Conservation (phyloP, 768 basidiomycete genomes). For the Podaxis rugospora region DNA sequence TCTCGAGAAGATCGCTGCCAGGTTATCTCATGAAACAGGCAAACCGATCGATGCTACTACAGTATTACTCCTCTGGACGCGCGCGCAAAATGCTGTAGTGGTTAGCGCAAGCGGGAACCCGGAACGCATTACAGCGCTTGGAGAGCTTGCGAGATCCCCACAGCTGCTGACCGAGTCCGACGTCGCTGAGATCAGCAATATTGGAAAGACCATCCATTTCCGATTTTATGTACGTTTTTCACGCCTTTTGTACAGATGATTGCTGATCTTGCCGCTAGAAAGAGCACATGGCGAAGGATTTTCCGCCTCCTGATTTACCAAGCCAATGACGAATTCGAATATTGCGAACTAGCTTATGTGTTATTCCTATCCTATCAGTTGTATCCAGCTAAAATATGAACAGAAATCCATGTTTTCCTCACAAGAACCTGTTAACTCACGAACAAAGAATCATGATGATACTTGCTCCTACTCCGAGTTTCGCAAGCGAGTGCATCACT, state of each 20-base stretch:
- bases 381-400: too few species aligned
- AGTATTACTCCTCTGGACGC: constrained; percentile 30
- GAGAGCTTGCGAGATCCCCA: constrained; percentile 23
- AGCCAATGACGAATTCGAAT: not conserved
- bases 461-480: too few species aligned
- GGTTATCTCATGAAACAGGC: constrained; percentile 19
- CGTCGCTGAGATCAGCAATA: constrained; percentile 28
- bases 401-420: too few species aligned
- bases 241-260: not conserved
- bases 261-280: constrained; percentile 17
- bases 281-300: constrained; percentile 32
- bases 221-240: constrained; percentile 26
- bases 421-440: too few species aligned
- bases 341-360: too few species aligned
- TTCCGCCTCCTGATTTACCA: constrained; percentile 28
- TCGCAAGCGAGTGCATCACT: too few species aligned
- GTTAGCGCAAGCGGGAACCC: constrained; percentile 29
- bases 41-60: constrained; percentile 19
- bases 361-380: not conserved
- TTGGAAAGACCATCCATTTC: constrained; percentile 32
- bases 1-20: constrained; percentile 28
- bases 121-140: constrained; percentile 25
- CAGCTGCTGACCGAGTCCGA: constrained; percentile 25
- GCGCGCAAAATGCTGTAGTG: constrained; percentile 26
- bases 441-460: too few species aligned